Evolutionary conservation across 1,284 basidiomycete species (phyloP).

Genomic region (Fomes fomentarius): DNA sequence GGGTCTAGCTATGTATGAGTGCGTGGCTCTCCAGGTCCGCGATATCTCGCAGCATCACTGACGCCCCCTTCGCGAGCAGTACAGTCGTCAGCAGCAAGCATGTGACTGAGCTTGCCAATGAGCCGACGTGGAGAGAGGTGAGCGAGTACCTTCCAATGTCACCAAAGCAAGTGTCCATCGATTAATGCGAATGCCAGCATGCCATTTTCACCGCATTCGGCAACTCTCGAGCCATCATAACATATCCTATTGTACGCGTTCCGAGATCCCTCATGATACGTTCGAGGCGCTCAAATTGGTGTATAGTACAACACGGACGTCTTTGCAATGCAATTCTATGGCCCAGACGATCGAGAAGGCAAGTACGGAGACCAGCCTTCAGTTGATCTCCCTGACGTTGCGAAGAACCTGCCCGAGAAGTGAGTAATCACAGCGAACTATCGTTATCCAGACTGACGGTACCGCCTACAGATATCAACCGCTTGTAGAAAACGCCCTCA

Average conservation of each 20-base stretch:
- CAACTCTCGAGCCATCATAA: constrained; percentile 35
- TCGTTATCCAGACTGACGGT: no score
- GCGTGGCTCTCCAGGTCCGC: no score
- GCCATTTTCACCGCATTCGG: constrained; percentile 44
- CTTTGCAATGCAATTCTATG: constrained; percentile 18
- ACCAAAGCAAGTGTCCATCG: not conserved
- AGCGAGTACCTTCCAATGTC: not conserved
- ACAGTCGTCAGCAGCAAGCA: constrained; percentile 44
- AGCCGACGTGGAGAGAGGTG: constrained; percentile 1
- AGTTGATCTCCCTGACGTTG: not conserved
- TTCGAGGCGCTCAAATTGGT: not conserved
- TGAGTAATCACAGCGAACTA: not conserved
- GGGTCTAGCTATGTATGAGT: constrained; percentile 48
- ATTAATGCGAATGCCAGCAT: constrained; percentile 29
- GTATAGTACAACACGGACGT: constrained; percentile 11
- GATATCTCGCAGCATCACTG: no score
- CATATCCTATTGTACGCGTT: constrained; percentile 39
- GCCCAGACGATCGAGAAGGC: constrained; percentile 10
- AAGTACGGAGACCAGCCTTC: constrained; percentile 13
- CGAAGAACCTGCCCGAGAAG: not conserved
- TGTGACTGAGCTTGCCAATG: constrained; percentile 26
- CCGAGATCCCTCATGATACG: not conserved
- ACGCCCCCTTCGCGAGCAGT: constrained; percentile 31
- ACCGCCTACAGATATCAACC: constrained; percentile 23
- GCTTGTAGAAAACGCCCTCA: constrained; percentile 36